These are phyloP conservation scores for Suillus sp. DNA, from an alignment of 768 basidiomycete species.

Conservation along the genomic window DNA sequence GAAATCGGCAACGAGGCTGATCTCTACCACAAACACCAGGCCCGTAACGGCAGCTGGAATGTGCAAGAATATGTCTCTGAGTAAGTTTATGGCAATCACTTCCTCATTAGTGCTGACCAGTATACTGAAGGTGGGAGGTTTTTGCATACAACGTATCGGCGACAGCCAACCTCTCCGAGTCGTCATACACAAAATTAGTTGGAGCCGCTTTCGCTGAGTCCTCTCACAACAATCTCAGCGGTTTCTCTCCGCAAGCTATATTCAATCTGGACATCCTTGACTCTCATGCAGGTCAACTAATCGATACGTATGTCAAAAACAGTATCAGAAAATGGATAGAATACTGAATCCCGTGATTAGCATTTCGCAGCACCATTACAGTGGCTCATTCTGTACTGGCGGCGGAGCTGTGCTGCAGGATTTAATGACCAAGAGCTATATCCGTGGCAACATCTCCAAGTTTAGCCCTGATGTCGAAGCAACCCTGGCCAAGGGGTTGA, in stretches of 20 bases:
- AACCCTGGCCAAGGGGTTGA: slow-evolving; percentile 45
- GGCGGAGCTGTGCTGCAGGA: slow-evolving; percentile 55
- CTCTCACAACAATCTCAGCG: slow-evolving; percentile 41
- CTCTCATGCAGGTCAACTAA: slow-evolving; percentile 48
- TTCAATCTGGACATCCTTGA: slow-evolving; percentile 53
- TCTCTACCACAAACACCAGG: slow-evolving; percentile 50
- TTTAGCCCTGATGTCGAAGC: slow-evolving; percentile 58
- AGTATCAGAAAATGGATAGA: slow-evolving; percentile 34
- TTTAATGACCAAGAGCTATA: slow-evolving; percentile 63
- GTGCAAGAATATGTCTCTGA: slow-evolving; percentile 49
- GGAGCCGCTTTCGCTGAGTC: slow-evolving; percentile 53
- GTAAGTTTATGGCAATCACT: slow-evolving; percentile 36
- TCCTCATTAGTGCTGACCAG: slow-evolving; percentile 2
- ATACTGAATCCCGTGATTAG: slow-evolving; percentile 19
- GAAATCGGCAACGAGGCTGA: slow-evolving; percentile 68
- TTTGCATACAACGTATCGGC: slow-evolving; percentile 53
- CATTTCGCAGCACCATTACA: slow-evolving; percentile 47
- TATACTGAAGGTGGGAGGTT: slow-evolving; percentile 51
- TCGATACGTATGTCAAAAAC: slow-evolving; percentile 51
- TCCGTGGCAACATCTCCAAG: slow-evolving; percentile 55
- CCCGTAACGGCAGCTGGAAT: slow-evolving; percentile 42
- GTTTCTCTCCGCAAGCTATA: slow-evolving; percentile 64
- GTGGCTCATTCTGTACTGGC: slow-evolving; percentile 65
- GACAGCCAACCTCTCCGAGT: slow-evolving; percentile 39
- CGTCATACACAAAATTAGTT: slow-evolving; percentile 47